Percentiles rank a stretch among this genome's conserved stretches.
phyloP scores from a whole-genome alignment of 768 basidiomycete genomes.

The Galerina marginata region DNA sequence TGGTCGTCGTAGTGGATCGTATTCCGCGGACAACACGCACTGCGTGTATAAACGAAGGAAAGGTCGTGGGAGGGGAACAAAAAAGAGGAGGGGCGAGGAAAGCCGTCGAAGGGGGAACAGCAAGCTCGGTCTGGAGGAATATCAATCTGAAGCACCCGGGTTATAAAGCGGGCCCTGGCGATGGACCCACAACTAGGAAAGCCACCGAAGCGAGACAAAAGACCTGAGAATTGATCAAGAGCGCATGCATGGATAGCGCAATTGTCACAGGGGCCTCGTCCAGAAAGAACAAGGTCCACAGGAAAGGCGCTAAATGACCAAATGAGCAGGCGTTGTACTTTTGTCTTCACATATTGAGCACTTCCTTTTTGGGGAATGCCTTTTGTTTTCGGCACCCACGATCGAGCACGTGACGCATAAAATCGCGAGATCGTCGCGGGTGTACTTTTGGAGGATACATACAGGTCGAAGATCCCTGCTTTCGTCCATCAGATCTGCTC shows the following conservation, averaged over 20 bases:
- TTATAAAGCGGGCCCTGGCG: conserved; percentile 23
- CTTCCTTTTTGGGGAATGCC: conserved; percentile 16
- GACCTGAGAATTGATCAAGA: conserved; percentile 10
- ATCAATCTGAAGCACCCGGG: not conserved
- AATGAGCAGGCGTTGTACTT: conserved; percentile 12
- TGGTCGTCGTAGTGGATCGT: not conserved
- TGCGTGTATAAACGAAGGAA: conserved; percentile 32
- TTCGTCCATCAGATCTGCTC: not conserved
- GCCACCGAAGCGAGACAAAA: conserved; percentile 25
- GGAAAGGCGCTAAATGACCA: conserved; percentile 1
- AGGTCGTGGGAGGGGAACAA: conserved; percentile 14
- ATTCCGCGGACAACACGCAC: conserved; percentile 32
- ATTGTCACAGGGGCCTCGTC: conserved; percentile 10
- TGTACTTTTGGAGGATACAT: not conserved
- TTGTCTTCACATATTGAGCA: conserved; percentile 4
- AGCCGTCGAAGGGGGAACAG: conserved; percentile 12
- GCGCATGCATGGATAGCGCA: not conserved
- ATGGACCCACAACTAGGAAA: conserved; percentile 39
- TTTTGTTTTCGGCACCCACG: conserved; percentile 18
- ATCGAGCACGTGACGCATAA: conserved; percentile 17
- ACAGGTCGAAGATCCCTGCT: not conserved
- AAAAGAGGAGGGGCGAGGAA: not conserved
- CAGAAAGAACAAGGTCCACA: conserved; percentile 11
- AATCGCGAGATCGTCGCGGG: conserved; percentile 6
- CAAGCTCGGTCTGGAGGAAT: conserved; percentile 15